Base-by-base conservation (phyloP, 1,284 basidiomycete species). In the Stygiomarasmius scandens region DNA sequence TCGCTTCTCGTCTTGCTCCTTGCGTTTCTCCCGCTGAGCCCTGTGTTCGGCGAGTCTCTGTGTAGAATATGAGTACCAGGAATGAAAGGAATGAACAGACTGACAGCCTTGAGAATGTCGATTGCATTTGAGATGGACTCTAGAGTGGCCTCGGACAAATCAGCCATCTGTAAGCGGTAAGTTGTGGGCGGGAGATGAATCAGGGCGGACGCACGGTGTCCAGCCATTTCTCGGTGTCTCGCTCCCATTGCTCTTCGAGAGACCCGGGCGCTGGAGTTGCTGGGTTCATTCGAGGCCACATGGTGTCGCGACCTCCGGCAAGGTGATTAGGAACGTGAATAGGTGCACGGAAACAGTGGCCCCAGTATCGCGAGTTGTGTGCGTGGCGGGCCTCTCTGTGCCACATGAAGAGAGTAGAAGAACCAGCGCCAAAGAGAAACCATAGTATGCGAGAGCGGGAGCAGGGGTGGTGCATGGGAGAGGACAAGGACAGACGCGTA, bases 61-160 rank as follows among this genome's bases (percentile, higher is more conserved):
- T 19, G 48, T 36, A 47, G 49, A 44, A 53, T 34, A 27, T 56
- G n/a, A 56, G 45, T 27, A 44, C 22, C 19, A 19, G 48, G 44
- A 19, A 29, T 16, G 16, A 25, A 29, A 23, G 22, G 16, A 20
- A 34, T n/a, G 2, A 43, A 22, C 14, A 52, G 6, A 75, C 84
- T 59, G 61, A 89, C 87, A 19, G 72, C 72, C 73, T 87, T 89
- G 52, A 90, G 71, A 41, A 76, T 70, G 63, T 86, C 81, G 44
- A 86, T 76, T 1, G 79, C 83, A 24, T 71, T 68, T 49, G 88
- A 67, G 44, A 89, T 75, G 22, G 79, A 77, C 54, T 89, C 86
- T 19, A 90, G 77, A 0, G 88, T 86, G n/a, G 79, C 77, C 68
- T 90, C 88, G 2, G 89, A 89, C 55, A 89, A 67, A 48, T 89